phyloP scores from a whole-genome alignment of 2,329 filamentous ascomycete genomes.

The Teratosphaeria zuluensis region DNA sequence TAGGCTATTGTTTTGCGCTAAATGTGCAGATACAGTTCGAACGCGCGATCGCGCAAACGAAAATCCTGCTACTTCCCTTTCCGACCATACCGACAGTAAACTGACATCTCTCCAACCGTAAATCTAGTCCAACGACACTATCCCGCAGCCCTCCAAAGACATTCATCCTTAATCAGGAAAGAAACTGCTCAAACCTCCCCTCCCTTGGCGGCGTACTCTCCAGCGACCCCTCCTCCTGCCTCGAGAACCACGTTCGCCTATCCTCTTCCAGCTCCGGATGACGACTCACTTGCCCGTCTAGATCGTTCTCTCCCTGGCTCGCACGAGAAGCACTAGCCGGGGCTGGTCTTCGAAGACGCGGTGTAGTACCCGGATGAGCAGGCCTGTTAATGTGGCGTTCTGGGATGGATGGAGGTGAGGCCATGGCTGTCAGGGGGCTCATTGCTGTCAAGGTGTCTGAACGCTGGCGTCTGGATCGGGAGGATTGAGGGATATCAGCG shows the following conservation, averaged over 20 bases:
- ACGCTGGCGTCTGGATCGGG: constrained; percentile 8
- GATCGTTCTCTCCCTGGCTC: constrained; percentile 15
- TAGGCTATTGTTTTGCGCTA: not conserved
- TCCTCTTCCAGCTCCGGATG: constrained; percentile 15
- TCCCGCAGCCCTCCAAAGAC: not conserved
- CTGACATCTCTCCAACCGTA: not conserved
- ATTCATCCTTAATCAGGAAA: constrained; percentile 8
- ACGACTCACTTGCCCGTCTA: constrained; percentile 10
- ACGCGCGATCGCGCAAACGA: not conserved
- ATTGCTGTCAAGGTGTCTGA: constrained; percentile 6
- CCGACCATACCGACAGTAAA: not conserved
- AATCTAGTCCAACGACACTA: not conserved
- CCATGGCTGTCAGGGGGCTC: not conserved
- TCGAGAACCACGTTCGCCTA: constrained; percentile 11
- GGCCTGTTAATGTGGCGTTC: constrained; percentile 6
- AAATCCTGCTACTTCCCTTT: not conserved
- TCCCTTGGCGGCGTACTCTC: constrained; percentile 23
- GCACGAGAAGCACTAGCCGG: not conserved
- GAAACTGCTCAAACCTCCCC: constrained; percentile 21
- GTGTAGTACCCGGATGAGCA: constrained; percentile 3
- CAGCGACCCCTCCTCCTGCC: constrained; percentile 14
- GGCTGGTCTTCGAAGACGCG: not conserved
- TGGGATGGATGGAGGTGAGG: constrained; percentile 3
- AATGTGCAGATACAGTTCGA: not conserved
- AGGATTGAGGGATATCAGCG: constrained; percentile 17